Percentiles rank a stretch among this genome's conserved stretches.
phyloP scores from a whole-genome alignment of 306 rosid genomes.

The Albizia julibrissin region DNA sequence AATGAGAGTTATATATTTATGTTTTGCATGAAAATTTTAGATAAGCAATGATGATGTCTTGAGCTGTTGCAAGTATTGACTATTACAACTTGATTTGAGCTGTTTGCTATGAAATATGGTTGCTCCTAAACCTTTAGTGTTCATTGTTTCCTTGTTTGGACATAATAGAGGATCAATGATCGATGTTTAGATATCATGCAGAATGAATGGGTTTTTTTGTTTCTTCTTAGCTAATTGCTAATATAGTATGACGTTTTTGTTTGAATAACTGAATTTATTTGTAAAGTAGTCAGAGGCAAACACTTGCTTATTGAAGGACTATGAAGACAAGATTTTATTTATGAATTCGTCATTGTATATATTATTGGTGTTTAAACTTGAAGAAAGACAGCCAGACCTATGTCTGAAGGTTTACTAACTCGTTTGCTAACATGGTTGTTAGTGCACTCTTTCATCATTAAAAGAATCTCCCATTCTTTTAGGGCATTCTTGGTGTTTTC shows the following conservation, averaged over 20 bases:
- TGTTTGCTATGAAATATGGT: not conserved
- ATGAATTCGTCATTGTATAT: not conserved
- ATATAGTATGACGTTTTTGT: not conserved
- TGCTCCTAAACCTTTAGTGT: not conserved
- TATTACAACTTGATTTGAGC: constrained; percentile 21
- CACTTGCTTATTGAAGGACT: not conserved
- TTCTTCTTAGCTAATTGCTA: not conserved
- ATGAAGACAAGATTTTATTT: not conserved
- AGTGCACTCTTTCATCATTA: not conserved
- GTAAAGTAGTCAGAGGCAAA: not conserved
- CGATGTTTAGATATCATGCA: not conserved
- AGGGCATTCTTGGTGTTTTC: constrained; percentile 1
- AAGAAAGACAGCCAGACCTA: not conserved
- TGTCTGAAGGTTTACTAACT: not conserved
- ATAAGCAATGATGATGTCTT: constrained; percentile 7
- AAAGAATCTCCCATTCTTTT: constrained; percentile 7
- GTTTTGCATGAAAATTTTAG: not conserved
- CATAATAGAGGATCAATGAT: not conserved
- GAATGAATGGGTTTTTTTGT: not conserved
- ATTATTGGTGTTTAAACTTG: not conserved
- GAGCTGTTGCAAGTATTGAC: constrained; percentile 9
- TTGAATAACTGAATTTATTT: not conserved
- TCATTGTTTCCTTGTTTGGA: not conserved
- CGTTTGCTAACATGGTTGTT: not conserved
- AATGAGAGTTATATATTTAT: constrained; percentile 16